These are phyloP conservation scores for Drechslerella dactyloides DNA, from an alignment of 2,329 filamentous ascomycete genomes.

Conservation along the genomic window DNA sequence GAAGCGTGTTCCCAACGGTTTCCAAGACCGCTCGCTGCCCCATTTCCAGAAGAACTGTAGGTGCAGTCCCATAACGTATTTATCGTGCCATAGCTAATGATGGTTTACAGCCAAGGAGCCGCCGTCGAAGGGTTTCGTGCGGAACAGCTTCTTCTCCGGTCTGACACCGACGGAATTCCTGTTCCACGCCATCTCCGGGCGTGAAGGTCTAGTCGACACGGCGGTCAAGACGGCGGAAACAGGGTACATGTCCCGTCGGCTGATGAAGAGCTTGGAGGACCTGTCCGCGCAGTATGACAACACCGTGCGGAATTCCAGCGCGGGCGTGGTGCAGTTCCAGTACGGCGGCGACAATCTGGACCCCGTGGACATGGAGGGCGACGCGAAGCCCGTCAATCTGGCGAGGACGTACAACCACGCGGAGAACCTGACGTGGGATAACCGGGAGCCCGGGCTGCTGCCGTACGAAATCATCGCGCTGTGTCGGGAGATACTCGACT, in stretches of 20 bases:
- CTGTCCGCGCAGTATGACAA: conserved; percentile 91
- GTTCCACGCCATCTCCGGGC: conserved; percentile 97
- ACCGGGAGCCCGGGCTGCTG: conserved; percentile 73
- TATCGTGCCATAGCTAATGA: neutral
- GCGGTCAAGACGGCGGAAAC: conserved; percentile 99
- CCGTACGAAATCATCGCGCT: conserved; percentile 75
- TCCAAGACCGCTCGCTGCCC: conserved; percentile 91
- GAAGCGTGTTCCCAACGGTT: conserved; percentile 89
- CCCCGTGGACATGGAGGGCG: conserved; percentile 96
- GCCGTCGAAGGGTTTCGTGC: conserved; percentile 94
- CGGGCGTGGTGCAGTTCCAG: conserved; percentile 91
- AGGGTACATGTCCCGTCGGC: conserved; percentile 95
- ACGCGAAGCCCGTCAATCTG: conserved; percentile 89
- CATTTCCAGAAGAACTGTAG: conserved; percentile 84
- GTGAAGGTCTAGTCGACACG: conserved; percentile 98
- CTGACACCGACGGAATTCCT: conserved; percentile 90
- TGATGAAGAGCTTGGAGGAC: conserved; percentile 98
- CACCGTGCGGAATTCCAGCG: conserved; percentile 88
- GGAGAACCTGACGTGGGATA: conserved; percentile 76
- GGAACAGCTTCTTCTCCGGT: conserved; percentile 95
- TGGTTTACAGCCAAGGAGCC: conserved; percentile 71
- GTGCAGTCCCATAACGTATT: neutral
- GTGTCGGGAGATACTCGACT: conserved; percentile 60
- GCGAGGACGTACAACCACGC: conserved; percentile 85
- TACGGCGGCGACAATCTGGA: conserved; percentile 96